phyloP scores from a whole-genome alignment of 306 rosid genomes.

The Cajanus cajan region DNA sequence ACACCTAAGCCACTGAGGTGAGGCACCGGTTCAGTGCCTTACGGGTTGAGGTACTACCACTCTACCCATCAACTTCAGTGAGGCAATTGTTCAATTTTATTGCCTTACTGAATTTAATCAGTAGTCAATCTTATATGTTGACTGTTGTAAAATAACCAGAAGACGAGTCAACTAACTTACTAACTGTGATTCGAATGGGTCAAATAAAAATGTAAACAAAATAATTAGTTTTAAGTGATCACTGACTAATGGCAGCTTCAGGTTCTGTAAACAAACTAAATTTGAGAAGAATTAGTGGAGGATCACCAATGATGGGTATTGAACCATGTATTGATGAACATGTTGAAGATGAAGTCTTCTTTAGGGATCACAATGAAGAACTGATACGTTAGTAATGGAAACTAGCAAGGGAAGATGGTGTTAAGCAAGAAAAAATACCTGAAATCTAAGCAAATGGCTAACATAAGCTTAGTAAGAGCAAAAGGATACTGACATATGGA shows the following conservation, averaged over 20 bases:
- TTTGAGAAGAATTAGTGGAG: neutral
- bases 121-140: neutral
- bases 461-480: neutral
- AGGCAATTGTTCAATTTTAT: neutral
- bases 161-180: neutral
- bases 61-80: neutral
- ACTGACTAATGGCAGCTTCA: neutral
- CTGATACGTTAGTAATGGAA: neutral
- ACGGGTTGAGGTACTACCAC: neutral
- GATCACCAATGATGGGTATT: neutral
- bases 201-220: neutral
- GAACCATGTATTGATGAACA: neutral
- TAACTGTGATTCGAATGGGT: neutral
- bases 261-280: neutral
- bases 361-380: neutral
- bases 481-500: neutral
- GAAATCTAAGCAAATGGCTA: neutral
- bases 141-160: neutral
- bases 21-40: neutral
- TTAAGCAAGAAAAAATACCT: neutral
- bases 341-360: neutral
- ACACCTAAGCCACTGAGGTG: neutral
- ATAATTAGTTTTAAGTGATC: neutral
- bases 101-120: neutral
- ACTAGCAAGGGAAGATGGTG: neutral